phyloP scores from a whole-genome alignment of 306 rosid species.

The Aeschynomene evenia region DNA sequence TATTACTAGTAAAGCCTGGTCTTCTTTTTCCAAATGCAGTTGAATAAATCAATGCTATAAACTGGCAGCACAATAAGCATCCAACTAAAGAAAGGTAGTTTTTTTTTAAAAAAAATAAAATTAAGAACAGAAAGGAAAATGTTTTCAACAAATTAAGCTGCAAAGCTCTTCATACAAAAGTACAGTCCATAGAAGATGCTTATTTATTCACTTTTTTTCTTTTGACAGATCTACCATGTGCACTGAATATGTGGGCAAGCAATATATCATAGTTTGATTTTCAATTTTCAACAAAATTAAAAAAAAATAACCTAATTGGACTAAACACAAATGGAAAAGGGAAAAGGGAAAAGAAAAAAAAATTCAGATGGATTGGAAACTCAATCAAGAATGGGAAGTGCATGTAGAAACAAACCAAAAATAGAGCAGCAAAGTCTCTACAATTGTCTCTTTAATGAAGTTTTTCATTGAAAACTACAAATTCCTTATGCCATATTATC shows the following conservation, averaged over 20 bases:
- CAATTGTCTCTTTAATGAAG: neutral
- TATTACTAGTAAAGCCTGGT: neutral
- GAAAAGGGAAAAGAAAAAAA: neutral
- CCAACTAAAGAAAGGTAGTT: neutral
- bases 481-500: conserved; percentile 1
- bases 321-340: neutral
- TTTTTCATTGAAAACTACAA: neutral
- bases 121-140: neutral
- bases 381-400: neutral
- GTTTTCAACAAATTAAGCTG: neutral
- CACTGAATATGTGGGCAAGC: neutral
- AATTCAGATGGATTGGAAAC: neutral
- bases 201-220: too few species aligned
- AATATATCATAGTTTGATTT: neutral
- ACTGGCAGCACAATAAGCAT: neutral
- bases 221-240: neutral
- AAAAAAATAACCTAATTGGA: neutral
- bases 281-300: too few species aligned
- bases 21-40: neutral
- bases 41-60: neutral
- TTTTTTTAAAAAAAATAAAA: too few species aligned
- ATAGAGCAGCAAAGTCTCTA: neutral
- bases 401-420: neutral
- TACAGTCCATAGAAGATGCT: conserved; percentile 5
- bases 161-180: neutral